A percentile compares a stretch with the other conserved stretches of the same genome.
Evolutionary conservation across 805 yeast genomes (phyloP).

Genomic region (Brettanomyces anomalus): DNA sequence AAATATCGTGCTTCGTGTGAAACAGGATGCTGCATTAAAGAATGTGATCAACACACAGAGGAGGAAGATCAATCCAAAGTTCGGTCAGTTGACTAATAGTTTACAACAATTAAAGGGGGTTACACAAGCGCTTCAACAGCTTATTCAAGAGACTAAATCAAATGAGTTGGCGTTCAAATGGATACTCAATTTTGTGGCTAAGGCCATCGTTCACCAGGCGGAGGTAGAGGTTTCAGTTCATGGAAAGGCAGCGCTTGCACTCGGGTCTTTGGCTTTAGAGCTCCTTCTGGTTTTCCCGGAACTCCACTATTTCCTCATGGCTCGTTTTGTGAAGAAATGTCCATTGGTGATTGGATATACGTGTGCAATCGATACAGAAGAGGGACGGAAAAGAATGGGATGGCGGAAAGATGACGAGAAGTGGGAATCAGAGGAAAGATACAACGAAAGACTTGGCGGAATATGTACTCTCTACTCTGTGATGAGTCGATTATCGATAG

Average conservation of each 20-base stretch:
- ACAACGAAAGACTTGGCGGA: constrained; percentile 83
- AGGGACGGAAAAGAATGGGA: constrained; percentile 81
- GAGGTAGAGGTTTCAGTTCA: constrained; percentile 84
- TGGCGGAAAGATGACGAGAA: constrained; percentile 54
- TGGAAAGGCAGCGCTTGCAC: constrained; percentile 69
- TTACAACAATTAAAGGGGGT: constrained; percentile 46
- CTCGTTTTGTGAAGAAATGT: constrained; percentile 86
- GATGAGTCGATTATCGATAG: constrained; percentile 44
- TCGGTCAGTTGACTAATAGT: constrained; percentile 85
- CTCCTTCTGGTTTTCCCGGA: constrained; percentile 42
- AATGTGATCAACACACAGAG: constrained; percentile 51
- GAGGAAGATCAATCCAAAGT: constrained; percentile 75
- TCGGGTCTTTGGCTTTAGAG: constrained; percentile 55
- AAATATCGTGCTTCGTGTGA: constrained; percentile 48
- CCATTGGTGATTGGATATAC: constrained; percentile 81
- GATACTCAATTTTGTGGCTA: constrained; percentile 76
- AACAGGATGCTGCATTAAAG: constrained; percentile 31
- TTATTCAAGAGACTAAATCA: constrained; percentile 39
- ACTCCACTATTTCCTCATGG: constrained; percentile 49
- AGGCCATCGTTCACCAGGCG: constrained; percentile 82
- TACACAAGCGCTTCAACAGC: constrained; percentile 37
- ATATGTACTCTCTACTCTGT: constrained; percentile 75
- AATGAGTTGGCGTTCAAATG: constrained; percentile 53
- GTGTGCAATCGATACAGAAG: constrained; percentile 67
- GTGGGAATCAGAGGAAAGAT: constrained; percentile 55